Evolutionary conservation across 1,284 basidiomycete species (phyloP).

Genomic region (Cutaneotrichosporon sp.): DNA sequence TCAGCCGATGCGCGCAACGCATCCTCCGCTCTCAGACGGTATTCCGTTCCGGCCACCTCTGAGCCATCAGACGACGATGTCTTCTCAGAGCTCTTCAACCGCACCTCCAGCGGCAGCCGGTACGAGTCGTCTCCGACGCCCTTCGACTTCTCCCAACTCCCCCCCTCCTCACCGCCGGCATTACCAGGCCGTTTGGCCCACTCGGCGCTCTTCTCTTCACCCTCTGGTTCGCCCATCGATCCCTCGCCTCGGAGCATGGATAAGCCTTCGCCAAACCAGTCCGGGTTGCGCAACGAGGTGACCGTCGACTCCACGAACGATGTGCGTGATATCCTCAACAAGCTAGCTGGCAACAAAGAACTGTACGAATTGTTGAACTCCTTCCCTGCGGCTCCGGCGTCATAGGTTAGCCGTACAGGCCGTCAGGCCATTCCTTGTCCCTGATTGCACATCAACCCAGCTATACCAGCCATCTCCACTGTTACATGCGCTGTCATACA

Average conservation of each 20-base stretch:
- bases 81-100: slow-evolving; percentile 34
- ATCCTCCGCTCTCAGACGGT: slow-evolving; percentile 8
- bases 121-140: slow-evolving; percentile 16
- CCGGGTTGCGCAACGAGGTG: slow-evolving; percentile 12
- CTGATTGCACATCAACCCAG: too few relatives aligned
- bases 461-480: not conserved
- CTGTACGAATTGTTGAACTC: slow-evolving; percentile 19
- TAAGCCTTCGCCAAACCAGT: slow-evolving; percentile 6
- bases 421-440: too few relatives aligned
- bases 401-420: too few relatives aligned
- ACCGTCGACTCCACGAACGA: slow-evolving; percentile 1
- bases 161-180: slow-evolving; percentile 36
- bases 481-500: slow-evolving; percentile 4
- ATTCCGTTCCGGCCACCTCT: too few relatives aligned
- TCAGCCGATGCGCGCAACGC: slow-evolving; percentile 7
- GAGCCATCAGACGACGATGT: slow-evolving; percentile 31
- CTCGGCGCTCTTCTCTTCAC: slow-evolving; percentile 31
- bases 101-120: slow-evolving; percentile 28
- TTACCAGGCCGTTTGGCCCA: slow-evolving; percentile 27
- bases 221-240: slow-evolving; percentile 12
- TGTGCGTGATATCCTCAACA: slow-evolving; percentile 15
- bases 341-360: slow-evolving; percentile 12
- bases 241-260: slow-evolving; percentile 6
- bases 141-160: slow-evolving; percentile 42
- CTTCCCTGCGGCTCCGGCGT: slow-evolving; percentile 16